Base-by-base conservation (phyloP, 768 basidiomycete species). In the Phaffia tasmanica region DNA sequence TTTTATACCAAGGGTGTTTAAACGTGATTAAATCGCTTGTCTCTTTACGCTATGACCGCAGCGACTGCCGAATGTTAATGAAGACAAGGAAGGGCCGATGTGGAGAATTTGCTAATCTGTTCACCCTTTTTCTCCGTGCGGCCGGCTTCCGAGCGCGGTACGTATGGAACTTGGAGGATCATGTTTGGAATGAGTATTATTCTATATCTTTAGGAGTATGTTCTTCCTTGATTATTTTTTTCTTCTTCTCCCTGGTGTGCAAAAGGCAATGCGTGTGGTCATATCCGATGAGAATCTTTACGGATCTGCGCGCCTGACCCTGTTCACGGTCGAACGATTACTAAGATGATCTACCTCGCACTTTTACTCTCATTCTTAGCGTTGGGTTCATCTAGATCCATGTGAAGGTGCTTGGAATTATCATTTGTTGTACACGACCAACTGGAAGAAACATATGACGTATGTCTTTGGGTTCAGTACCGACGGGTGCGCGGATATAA, bases 361-460 rank as follows among this genome's bases (percentile, higher is more conserved):
- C 46, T 61, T 25, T 32, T 48, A 9, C 47, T 32, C 46, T 21
- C 16, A 0, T 8, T 48, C 8, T 27, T 6, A 27, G 9, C 73
- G 77, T 30, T 80, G 78, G 78, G 73, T 79, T 21, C 79, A 80
- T 70, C 71, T 79, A 9, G 79, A 80, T 71, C 72, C 78, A 2
- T 78, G 76, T 70, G 79, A 80, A 65, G 75, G 71, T 35, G 72
- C 74, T 1, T 73, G 73, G 7, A 74, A 77, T 69, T 73, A 76
- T 55, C 77, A 76, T 2, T 56, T 77, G n/a, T 67, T 79, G 23
- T 79, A 79, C 68, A 76, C 74, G 32, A 67, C 72, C 47, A 78
- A 78, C 0, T 79, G 79, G 79, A 77, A 76, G 1, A 79, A 79
- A 75, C 75, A 75, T 64, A 76, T 77, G 71, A 75, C 74, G 47